A percentile compares a stretch with the other conserved stretches of the same genome.
Conservation (phyloP, 805 yeast species). For the Metschnikowia proteae region DNA sequence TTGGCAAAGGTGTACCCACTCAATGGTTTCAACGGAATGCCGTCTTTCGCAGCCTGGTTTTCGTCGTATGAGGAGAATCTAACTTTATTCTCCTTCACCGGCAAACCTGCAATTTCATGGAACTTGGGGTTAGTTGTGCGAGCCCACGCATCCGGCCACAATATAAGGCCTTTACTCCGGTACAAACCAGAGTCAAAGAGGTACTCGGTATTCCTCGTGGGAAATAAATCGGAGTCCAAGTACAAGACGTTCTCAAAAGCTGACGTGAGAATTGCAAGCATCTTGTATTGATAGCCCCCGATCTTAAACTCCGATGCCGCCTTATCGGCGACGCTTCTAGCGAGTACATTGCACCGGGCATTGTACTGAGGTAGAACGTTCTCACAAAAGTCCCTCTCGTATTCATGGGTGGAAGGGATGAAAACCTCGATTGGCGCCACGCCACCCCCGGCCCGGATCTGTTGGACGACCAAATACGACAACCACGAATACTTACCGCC, state of each 20-base stretch:
- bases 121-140: slow-evolving; percentile 61
- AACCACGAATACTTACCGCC: slow-evolving; percentile 52
- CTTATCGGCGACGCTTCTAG: slow-evolving; percentile 20
- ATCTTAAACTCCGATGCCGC: slow-evolving; percentile 22
- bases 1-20: slow-evolving; percentile 21
- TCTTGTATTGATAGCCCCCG: slow-evolving; percentile 50
- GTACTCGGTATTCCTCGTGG: slow-evolving; percentile 39
- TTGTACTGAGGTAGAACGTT: slow-evolving; percentile 38
- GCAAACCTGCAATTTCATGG: slow-evolving; percentile 49
- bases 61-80: slow-evolving; percentile 33
- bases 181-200: slow-evolving; percentile 45
- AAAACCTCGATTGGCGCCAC: slow-evolving; percentile 50
- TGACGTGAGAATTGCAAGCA: slow-evolving; percentile 62
- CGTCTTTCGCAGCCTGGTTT: slow-evolving; percentile 32
- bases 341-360: slow-evolving; percentile 47
- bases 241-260: slow-evolving; percentile 45
- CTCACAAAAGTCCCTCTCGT: slow-evolving; percentile 47
- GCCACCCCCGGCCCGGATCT: slow-evolving; percentile 42
- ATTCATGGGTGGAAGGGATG: slow-evolving; percentile 41
- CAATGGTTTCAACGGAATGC: slow-evolving; percentile 24
- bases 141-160: slow-evolving; percentile 74
- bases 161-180: slow-evolving; percentile 44
- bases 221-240: slow-evolving; percentile 51
- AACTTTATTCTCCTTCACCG: slow-evolving; percentile 32
- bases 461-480: slow-evolving; percentile 45